A percentile compares a stretch with the other conserved stretches of the same genome.
Conservation (phyloP, 805 yeast species). For the Candida nitratophila region DNA sequence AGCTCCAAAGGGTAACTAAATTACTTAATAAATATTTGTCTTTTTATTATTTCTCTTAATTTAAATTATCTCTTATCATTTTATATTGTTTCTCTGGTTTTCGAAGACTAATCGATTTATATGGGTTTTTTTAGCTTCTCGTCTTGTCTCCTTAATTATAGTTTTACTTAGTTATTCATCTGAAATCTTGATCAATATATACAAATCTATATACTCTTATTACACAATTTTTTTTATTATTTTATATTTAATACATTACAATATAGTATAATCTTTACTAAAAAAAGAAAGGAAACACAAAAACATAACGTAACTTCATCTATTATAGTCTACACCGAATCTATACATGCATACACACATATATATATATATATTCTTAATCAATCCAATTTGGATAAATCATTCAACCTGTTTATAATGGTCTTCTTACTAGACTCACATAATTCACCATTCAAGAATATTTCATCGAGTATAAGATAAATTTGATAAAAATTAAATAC, state of each 20-base stretch:
- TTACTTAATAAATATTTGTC: neutral
- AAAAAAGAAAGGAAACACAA: neutral
- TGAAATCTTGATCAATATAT: too few species aligned
- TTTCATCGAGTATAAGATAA: slow-evolving; percentile 76
- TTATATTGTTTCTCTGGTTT: too few species aligned
- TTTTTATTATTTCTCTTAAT: too few species aligned
- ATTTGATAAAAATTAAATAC: slow-evolving; percentile 88
- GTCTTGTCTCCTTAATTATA: too few species aligned
- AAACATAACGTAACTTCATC: neutral
- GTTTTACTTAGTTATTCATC: too few species aligned
- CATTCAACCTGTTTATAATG: slow-evolving; percentile 56
- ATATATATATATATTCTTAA: neutral
- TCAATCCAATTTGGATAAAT: slow-evolving; percentile 56
- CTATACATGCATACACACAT: neutral
- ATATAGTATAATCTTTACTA: neutral
- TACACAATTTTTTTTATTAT: too few species aligned
- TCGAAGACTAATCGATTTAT: too few species aligned
- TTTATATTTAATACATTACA: neutral
- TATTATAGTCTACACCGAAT: neutral
- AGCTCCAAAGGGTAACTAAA: slow-evolving; percentile 67
- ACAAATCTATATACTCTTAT: neutral
- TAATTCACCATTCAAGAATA: slow-evolving; percentile 83
- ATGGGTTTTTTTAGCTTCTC: too few species aligned
- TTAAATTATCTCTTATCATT: neutral
- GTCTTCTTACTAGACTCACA: slow-evolving; percentile 74